phyloP scores from a whole-genome alignment of 2,329 filamentous ascomycete species.

The Remersonia thermophila region DNA sequence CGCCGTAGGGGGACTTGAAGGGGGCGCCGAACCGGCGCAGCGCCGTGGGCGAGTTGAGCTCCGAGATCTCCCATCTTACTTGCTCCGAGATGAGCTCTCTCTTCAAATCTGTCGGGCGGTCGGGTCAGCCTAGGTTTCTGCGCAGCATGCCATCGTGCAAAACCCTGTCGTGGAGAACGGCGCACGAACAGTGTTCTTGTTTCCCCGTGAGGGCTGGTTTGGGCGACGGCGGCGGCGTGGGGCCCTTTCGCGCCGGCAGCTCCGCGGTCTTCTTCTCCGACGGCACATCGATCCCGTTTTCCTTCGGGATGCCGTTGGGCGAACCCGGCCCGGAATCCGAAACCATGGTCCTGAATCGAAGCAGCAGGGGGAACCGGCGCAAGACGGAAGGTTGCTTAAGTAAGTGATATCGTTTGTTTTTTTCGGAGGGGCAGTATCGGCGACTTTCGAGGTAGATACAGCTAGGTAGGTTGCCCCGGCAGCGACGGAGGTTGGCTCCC shows the following conservation, averaged over 20 bases:
- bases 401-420: no score
- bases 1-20: conserved; percentile 83
- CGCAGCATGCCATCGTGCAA: background rate
- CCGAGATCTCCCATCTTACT: conserved; percentile 78
- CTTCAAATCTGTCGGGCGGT: conserved; percentile 70
- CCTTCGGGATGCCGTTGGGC: no score
- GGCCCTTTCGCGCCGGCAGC: conserved; percentile 8
- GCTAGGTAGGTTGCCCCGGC: no score
- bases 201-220: conserved; percentile 67
- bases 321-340: conserved; percentile 1
- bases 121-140: conserved; percentile 1
- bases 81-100: conserved; percentile 86
- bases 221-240: conserved; percentile 16
- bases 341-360: conserved; percentile 8
- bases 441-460: no score
- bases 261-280: conserved; percentile 2
- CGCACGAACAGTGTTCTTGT: conserved; percentile 80
- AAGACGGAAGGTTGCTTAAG: no score
- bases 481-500: no score
- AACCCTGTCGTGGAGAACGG: background rate
- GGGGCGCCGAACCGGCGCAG: conserved; percentile 91
- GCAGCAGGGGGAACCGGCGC: no score
- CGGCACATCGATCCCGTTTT: conserved; percentile 3
- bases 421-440: no score
- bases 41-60: conserved; percentile 89